Evolutionary conservation across 768 basidiomycete genomes (phyloP).

Genomic region (Exidia glandulosa): DNA sequence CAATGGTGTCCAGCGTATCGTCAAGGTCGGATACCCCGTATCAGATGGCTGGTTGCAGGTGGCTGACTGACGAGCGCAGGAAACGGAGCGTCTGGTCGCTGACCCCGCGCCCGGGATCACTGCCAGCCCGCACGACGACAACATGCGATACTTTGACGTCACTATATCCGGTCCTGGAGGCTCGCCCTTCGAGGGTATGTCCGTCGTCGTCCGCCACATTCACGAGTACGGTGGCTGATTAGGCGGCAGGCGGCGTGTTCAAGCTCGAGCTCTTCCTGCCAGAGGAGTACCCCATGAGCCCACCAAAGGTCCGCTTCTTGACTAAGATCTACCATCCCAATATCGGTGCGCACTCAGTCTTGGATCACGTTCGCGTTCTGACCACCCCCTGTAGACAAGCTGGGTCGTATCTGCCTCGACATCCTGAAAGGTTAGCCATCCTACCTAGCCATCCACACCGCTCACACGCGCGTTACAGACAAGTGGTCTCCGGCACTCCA

Average conservation of each 20-base stretch:
- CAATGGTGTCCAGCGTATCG: slow-evolving; percentile 31
- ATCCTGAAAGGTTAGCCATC: slow-evolving; percentile 76
- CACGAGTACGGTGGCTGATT: no score
- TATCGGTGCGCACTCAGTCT: slow-evolving; percentile 62
- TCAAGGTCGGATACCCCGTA: no score
- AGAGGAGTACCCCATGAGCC: slow-evolving; percentile 99
- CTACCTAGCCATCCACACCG: not conserved
- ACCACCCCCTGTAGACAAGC: slow-evolving; percentile 57
- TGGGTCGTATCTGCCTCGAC: slow-evolving; percentile 95
- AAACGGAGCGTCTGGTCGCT: slow-evolving; percentile 91
- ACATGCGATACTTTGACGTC: slow-evolving; percentile 97
- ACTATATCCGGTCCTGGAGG: slow-evolving; percentile 90
- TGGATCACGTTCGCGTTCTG: not conserved
- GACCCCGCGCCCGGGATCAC: slow-evolving; percentile 97
- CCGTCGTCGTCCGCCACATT: slow-evolving; percentile 26
- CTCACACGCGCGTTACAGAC: slow-evolving; percentile 39
- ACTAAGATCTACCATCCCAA: slow-evolving; percentile 99
- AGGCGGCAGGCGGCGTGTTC: slow-evolving; percentile 71
- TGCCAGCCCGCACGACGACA: slow-evolving; percentile 93
- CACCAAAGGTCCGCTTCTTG: slow-evolving; percentile 94
- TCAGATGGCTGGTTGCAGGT: no score
- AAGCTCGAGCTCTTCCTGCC: slow-evolving; percentile 96
- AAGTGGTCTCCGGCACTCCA: slow-evolving; percentile 99
- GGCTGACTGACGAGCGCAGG: no score
- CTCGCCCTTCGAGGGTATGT: slow-evolving; percentile 88